Percentiles rank a stretch among this genome's conserved stretches.
phyloP scores from a whole-genome alignment of 352 stramenopile species.

The Pythium volutum region DNA sequence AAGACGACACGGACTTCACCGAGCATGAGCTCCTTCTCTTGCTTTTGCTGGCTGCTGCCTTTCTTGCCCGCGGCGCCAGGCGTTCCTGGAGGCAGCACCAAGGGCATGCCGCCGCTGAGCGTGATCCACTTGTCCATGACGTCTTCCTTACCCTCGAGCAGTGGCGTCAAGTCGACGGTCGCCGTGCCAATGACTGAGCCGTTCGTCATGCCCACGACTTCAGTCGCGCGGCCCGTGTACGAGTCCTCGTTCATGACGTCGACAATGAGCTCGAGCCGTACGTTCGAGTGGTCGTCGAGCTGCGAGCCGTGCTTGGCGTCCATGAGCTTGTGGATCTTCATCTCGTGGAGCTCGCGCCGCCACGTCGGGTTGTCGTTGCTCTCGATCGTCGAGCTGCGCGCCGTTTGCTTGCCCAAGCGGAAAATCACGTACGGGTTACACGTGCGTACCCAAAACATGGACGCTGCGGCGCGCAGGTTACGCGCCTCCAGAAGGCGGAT shows the following conservation, averaged over 20 bases:
- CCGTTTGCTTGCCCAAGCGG: conserved; percentile 63
- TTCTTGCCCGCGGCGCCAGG: conserved; percentile 7
- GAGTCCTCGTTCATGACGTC: conserved; percentile 86
- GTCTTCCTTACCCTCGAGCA: conserved; percentile 75
- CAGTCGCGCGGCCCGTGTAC: conserved; percentile 67
- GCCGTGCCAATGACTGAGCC: conserved; percentile 77
- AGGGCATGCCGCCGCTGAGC: conserved; percentile 42
- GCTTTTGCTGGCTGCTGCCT: conserved; percentile 31
- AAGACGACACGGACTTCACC: conserved; percentile 74
- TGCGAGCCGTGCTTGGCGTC: conserved; percentile 47
- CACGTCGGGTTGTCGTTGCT: conserved; percentile 74
- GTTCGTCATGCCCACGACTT: conserved; percentile 73
- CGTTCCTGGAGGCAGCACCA: conserved; percentile 11
- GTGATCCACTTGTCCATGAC: conserved; percentile 79
- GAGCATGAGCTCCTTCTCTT: conserved; percentile 46
- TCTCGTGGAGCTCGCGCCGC: conserved; percentile 66
- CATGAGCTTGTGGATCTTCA: conserved; percentile 67
- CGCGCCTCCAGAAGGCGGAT: conserved; percentile 71
- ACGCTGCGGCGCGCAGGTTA: conserved; percentile 62
- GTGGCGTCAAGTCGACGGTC: conserved; percentile 57
- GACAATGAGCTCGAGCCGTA: conserved; percentile 68
- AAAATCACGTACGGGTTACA: conserved; percentile 88
- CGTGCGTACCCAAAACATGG: conserved; percentile 81
- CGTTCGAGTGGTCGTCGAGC: conserved; percentile 63
- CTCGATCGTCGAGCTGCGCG: conserved; percentile 65